Conservation (phyloP, 495 filamentous ascomycete species). For the Penicillium daleae region DNA sequence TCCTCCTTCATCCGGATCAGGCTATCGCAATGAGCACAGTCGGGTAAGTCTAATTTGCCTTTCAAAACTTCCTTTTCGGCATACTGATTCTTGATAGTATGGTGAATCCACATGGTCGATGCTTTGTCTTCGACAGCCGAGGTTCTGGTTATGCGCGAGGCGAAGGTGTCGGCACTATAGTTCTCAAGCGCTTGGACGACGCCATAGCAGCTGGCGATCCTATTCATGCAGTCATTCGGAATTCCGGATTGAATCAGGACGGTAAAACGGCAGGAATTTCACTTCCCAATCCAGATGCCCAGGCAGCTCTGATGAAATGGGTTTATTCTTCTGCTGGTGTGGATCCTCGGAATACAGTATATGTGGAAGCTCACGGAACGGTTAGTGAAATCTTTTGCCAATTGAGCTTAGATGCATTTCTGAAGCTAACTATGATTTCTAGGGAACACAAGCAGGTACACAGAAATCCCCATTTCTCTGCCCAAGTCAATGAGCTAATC, state of each 20-base stretch:
- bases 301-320: slow-evolving; percentile 24
- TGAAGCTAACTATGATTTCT: not conserved
- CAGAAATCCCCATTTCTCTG: not conserved
- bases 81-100: slow-evolving; percentile 12
- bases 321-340: slow-evolving; percentile 29
- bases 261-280: slow-evolving; percentile 39
- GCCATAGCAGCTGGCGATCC: slow-evolving; percentile 35
- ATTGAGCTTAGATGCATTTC: too few species aligned
- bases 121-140: slow-evolving; percentile 9
- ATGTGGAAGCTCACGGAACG: slow-evolving; percentile 33
- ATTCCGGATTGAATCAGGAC: slow-evolving; percentile 52
- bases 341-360: slow-evolving; percentile 28
- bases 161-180: slow-evolving; percentile 47
- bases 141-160: slow-evolving; percentile 53
- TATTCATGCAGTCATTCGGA: slow-evolving; percentile 39
- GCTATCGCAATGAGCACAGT: slow-evolving; percentile 7
- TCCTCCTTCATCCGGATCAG: not conserved
- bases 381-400: not conserved
- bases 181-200: slow-evolving; percentile 29
- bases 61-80: not conserved
- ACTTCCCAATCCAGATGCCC: slow-evolving; percentile 25
- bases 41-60: not conserved
- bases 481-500: not conserved
- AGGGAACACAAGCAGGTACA: slow-evolving; percentile 6
- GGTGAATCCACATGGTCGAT: slow-evolving; percentile 7